Evolutionary conservation across 2,329 filamentous ascomycete genomes (phyloP).

Genomic region (Fusarium avenaceum): DNA sequence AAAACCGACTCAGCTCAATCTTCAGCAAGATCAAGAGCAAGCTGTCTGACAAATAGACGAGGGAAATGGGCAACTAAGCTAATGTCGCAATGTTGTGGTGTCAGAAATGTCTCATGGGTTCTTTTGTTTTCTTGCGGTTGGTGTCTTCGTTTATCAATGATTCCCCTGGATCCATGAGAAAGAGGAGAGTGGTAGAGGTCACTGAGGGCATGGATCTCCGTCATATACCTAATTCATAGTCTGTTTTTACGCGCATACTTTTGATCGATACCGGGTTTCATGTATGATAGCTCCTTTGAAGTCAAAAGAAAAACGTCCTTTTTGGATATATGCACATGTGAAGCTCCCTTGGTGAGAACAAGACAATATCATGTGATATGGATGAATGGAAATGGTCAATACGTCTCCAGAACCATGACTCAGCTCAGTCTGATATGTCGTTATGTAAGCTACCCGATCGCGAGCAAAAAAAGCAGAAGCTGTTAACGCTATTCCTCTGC

Average conservation of each 20-base stretch:
- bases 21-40: slow-evolving; percentile 70
- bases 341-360: not conserved
- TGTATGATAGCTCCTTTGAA: slow-evolving; percentile 43
- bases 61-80: slow-evolving; percentile 38
- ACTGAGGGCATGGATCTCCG: slow-evolving; percentile 51
- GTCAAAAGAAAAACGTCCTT: slow-evolving; percentile 30
- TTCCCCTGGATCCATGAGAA: slow-evolving; percentile 55
- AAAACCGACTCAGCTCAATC: slow-evolving; percentile 73
- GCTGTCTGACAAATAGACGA: slow-evolving; percentile 54
- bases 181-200: slow-evolving; percentile 51
- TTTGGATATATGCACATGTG: slow-evolving; percentile 24
- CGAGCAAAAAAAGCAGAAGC: not conserved
- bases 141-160: slow-evolving; percentile 57
- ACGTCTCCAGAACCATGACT: slow-evolving; percentile 34
- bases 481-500: slow-evolving; percentile 36
- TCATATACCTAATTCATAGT: slow-evolving; percentile 56
- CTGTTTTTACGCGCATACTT: slow-evolving; percentile 44
- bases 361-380: slow-evolving; percentile 21
- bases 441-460: slow-evolving; percentile 15
- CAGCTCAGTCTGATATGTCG: slow-evolving; percentile 30
- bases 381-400: not conserved
- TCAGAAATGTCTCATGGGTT: slow-evolving; percentile 43
- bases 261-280: slow-evolving; percentile 47
- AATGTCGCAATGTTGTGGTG: slow-evolving; percentile 46
- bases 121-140: slow-evolving; percentile 52